Evolutionary conservation across 331 rosid genomes (phyloP).

Genomic region (Spiraea crenata): DNA sequence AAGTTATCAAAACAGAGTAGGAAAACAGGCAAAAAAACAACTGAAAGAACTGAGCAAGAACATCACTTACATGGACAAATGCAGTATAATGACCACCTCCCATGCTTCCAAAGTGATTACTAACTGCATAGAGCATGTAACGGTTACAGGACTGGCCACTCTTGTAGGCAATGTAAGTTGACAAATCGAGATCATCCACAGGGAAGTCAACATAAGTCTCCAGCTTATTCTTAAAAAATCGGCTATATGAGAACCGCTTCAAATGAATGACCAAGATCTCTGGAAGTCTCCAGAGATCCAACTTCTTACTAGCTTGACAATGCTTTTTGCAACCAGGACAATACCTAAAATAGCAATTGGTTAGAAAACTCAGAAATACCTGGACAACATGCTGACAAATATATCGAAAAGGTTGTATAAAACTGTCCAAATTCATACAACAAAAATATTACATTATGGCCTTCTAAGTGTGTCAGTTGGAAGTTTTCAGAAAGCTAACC

Average conservation of each 20-base stretch:
- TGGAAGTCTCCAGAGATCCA: slow-evolving; percentile 98
- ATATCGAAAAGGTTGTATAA: neutral
- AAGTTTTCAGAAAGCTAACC: neutral
- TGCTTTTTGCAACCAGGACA: slow-evolving; percentile 92
- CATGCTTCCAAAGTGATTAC: slow-evolving; percentile 98
- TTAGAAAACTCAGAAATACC: neutral
- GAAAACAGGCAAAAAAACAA: slow-evolving; percentile 14
- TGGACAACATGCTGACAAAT: neutral
- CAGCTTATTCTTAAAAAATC: slow-evolving; percentile 83
- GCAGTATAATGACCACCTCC: slow-evolving; percentile 99
- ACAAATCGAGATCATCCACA: slow-evolving; percentile 80
- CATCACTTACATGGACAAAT: slow-evolving; percentile 83
- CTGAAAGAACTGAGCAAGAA: slow-evolving; percentile 12
- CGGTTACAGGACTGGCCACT: slow-evolving; percentile 50
- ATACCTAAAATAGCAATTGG: slow-evolving; percentile 48
- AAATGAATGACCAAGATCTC: slow-evolving; percentile 96
- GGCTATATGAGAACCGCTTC: slow-evolving; percentile 96
- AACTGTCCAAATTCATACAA: neutral
- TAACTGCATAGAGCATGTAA: slow-evolving; percentile 87
- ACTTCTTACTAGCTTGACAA: slow-evolving; percentile 90
- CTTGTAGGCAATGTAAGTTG: slow-evolving; percentile 60
- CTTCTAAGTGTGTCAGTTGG: neutral
- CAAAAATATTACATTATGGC: neutral
- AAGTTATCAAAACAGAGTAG: neutral
- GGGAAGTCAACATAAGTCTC: slow-evolving; percentile 97